A percentile compares a stretch with the other conserved stretches of the same genome.
Conservation (phyloP, 129 eudicot genomes). For the Pittosporum tobira region DNA sequence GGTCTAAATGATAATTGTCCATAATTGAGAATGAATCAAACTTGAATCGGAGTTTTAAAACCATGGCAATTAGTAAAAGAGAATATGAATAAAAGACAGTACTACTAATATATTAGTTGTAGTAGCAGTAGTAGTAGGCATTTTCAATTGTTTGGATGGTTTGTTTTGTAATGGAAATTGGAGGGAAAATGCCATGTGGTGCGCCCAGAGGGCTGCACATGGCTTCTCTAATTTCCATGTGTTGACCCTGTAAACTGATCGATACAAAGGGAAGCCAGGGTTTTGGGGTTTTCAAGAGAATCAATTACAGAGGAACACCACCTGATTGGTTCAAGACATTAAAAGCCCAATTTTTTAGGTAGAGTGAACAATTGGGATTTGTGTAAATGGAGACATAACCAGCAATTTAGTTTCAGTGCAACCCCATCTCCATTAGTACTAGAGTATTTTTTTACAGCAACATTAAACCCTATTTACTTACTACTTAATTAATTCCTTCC, state of each 20-base stretch:
- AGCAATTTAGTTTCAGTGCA: slow-evolving; percentile 2
- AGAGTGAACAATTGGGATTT: slow-evolving; percentile 14
- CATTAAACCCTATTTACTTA: slow-evolving; percentile 2
- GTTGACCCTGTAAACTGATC: slow-evolving; percentile 24
- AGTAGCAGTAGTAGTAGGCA: not conserved
- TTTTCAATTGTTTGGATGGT: slow-evolving; percentile 1
- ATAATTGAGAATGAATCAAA: too few species aligned
- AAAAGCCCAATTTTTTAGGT: slow-evolving; percentile 8
- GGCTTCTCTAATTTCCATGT: slow-evolving; percentile 70
- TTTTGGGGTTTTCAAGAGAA: slow-evolving; percentile 60
- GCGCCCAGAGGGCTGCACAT: slow-evolving; percentile 88
- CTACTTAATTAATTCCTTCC: not conserved
- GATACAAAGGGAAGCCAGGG: slow-evolving; percentile 13
- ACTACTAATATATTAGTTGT: not conserved
- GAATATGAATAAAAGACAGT: not conserved
- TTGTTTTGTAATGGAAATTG: slow-evolving; percentile 6
- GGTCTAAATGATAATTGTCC: too few species aligned
- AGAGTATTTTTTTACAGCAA: too few species aligned
- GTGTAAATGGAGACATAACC: slow-evolving; percentile 14
- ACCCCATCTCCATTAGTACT: not conserved
- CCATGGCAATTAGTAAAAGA: too few species aligned
- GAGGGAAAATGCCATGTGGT: slow-evolving; percentile 59
- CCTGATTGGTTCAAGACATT: slow-evolving; percentile 19
- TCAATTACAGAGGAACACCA: slow-evolving; percentile 51
- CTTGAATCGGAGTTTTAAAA: too few species aligned